Conservation (phyloP, 2,329 filamentous ascomycete species). For the Penicillium sp. region DNA sequence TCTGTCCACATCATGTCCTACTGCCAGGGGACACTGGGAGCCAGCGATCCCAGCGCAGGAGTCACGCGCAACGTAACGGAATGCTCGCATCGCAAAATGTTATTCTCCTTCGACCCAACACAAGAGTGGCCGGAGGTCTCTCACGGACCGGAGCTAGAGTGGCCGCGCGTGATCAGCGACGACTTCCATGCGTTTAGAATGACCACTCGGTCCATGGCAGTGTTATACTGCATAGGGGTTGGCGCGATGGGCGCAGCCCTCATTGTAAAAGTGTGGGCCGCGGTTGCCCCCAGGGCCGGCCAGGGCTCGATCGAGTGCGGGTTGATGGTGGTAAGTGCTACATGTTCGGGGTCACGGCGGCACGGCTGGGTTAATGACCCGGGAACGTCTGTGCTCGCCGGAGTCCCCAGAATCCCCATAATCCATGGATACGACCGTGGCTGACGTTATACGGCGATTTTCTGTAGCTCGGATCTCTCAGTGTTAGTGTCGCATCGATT, state of each 20-base stretch:
- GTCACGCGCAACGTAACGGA: constrained; percentile 51
- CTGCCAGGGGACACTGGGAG: constrained; percentile 52
- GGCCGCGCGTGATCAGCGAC: constrained; percentile 58
- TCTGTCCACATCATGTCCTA: constrained; percentile 62
- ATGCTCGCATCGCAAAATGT: constrained; percentile 57
- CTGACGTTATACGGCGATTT: constrained; percentile 4
- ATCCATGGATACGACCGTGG: not conserved
- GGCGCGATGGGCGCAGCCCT: constrained; percentile 55
- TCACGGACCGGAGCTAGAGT: constrained; percentile 53
- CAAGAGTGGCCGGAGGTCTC: constrained; percentile 52
- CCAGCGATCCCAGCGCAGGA: constrained; percentile 42
- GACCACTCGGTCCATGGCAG: constrained; percentile 56
- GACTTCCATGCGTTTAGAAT: constrained; percentile 55
- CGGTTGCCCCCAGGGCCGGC: constrained; percentile 49
- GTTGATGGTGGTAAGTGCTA: constrained; percentile 45
- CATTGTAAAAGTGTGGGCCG: constrained; percentile 46
- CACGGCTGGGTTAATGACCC: too few species aligned
- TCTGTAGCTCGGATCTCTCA: constrained; percentile 53
- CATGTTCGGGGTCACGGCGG: not conserved
- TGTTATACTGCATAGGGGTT: constrained; percentile 62
- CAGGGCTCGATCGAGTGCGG: constrained; percentile 54
- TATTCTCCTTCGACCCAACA: constrained; percentile 61
- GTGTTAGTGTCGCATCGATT: constrained; percentile 72
- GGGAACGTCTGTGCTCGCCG: too few species aligned
- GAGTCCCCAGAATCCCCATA: too few species aligned